A percentile compares a stretch with the other conserved stretches of the same genome.
phyloP scores from a whole-genome alignment of 1,284 basidiomycete genomes.

The Melampsora medusae region DNA sequence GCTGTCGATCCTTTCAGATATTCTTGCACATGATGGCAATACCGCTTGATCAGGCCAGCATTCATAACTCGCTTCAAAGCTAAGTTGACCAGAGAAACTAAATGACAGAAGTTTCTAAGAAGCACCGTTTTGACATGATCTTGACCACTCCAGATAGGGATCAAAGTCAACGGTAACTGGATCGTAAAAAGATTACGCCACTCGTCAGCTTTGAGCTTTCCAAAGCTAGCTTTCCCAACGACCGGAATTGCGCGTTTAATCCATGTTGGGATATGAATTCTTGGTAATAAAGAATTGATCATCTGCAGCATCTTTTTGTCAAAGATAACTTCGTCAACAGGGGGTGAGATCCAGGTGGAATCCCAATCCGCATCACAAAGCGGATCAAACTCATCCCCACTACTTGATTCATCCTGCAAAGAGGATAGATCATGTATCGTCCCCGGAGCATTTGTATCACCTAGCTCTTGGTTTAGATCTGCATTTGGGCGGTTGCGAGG shows the following conservation, averaged over 20 bases:
- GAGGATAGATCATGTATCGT: too few relatives aligned
- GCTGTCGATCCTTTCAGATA: constrained; percentile 17
- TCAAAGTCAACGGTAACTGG: too few relatives aligned
- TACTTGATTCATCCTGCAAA: too few relatives aligned
- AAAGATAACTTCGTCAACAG: constrained; percentile 25
- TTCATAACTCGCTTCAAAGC: constrained; percentile 9
- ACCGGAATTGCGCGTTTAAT: constrained; percentile 25
- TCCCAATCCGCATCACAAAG: constrained; percentile 20
- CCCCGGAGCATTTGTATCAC: too few relatives aligned
- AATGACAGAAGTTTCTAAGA: constrained; percentile 19
- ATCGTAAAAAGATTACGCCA: constrained; percentile 45
- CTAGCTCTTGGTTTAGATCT: too few relatives aligned
- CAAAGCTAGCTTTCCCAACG: constrained; percentile 42
- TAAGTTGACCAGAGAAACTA: constrained; percentile 17
- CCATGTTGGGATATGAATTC: constrained; percentile 34
- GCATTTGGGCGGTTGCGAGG: too few relatives aligned
- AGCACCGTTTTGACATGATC: not conserved
- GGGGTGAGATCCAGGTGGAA: constrained; percentile 14
- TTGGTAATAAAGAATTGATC: constrained; percentile 11
- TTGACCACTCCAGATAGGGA: not conserved
- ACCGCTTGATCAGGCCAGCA: not conserved
- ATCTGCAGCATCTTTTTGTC: constrained; percentile 5
- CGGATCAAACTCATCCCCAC: too few relatives aligned
- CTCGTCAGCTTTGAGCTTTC: constrained; percentile 46
- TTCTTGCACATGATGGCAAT: constrained; percentile 10